These are phyloP conservation scores for Phytophthora aleatoria DNA, from an alignment of 352 stramenopile genomes.

Conservation along the genomic window DNA sequence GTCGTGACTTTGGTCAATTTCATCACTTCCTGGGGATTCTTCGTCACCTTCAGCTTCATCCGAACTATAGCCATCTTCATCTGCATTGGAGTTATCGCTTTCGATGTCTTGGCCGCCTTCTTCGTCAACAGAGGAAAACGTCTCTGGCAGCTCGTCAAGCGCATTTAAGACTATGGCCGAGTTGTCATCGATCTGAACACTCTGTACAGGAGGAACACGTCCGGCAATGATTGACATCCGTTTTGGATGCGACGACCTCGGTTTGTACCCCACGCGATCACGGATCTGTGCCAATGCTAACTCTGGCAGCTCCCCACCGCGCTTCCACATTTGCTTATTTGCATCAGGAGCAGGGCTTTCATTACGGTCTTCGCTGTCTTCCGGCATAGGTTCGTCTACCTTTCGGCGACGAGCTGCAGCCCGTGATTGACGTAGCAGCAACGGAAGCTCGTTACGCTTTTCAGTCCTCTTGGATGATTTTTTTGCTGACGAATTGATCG, in stretches of 20 bases:
- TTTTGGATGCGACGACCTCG: conserved; percentile 4
- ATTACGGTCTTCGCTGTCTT: conserved; percentile 1
- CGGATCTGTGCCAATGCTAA: conserved; percentile 32
- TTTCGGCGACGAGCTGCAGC: conserved; percentile 14
- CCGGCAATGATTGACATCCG: conserved; percentile 39
- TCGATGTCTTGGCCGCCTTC: conserved; percentile 9
- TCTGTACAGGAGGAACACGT: neutral
- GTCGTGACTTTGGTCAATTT: neutral
- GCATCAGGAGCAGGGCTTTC: conserved; percentile 16
- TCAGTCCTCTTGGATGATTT: conserved; percentile 2
- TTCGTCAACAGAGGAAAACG: conserved; percentile 19
- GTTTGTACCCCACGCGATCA: conserved; percentile 28
- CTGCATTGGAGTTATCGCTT: neutral
- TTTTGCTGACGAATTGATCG: neutral
- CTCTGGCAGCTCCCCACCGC: conserved; percentile 26
- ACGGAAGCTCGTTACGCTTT: conserved; percentile 17
- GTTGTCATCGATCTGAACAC: neutral
- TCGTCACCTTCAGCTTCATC: neutral
- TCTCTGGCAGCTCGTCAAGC: neutral
- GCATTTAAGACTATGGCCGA: neutral
- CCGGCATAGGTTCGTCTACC: neutral
- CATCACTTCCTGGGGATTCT: neutral
- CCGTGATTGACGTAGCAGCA: conserved; percentile 23
- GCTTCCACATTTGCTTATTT: conserved; percentile 39
- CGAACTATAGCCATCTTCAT: conserved; percentile 1